Evolutionary conservation across 2,329 filamentous ascomycete species (phyloP).

Genomic region (Aspergillus phoenicis): DNA sequence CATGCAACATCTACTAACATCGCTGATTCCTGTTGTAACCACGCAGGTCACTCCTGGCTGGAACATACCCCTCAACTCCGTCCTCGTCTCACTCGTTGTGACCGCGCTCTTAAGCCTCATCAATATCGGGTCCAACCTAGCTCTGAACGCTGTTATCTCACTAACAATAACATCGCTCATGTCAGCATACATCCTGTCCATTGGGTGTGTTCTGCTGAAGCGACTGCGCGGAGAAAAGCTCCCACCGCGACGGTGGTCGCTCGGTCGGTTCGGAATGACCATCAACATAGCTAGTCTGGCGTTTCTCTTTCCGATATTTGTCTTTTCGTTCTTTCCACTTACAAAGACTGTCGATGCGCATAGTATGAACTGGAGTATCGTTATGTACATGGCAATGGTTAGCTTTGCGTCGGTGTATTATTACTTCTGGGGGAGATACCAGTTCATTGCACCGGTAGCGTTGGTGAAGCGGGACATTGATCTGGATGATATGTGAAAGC

Average conservation of each 20-base stretch:
- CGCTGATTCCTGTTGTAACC: too few relatives aligned
- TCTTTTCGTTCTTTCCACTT: slow-evolving; percentile 51
- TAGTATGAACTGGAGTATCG: slow-evolving; percentile 53
- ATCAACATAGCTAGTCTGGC: slow-evolving; percentile 46
- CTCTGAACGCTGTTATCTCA: slow-evolving; percentile 49
- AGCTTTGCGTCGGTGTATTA: slow-evolving; percentile 50
- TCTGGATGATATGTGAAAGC: neutral
- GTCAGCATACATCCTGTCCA: slow-evolving; percentile 50
- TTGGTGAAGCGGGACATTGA: slow-evolving; percentile 34
- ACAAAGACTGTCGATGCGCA: slow-evolving; percentile 32
- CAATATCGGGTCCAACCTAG: slow-evolving; percentile 54
- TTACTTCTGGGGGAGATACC: slow-evolving; percentile 40
- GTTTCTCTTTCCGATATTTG: slow-evolving; percentile 44
- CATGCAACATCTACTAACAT: too few relatives aligned
- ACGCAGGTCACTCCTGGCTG: slow-evolving; percentile 39
- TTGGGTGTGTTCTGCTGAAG: slow-evolving; percentile 51
- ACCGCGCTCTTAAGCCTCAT: slow-evolving; percentile 53
- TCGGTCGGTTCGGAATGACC: slow-evolving; percentile 49
- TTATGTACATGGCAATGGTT: slow-evolving; percentile 50
- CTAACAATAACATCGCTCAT: slow-evolving; percentile 46
- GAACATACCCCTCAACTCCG: slow-evolving; percentile 52
- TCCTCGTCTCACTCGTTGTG: slow-evolving; percentile 49
- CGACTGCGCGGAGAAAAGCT: slow-evolving; percentile 46
- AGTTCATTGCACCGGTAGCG: slow-evolving; percentile 45
- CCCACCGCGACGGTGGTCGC: slow-evolving; percentile 48